Conservation (phyloP, 2,329 filamentous ascomycete species). For the Diplodia corticola region DNA sequence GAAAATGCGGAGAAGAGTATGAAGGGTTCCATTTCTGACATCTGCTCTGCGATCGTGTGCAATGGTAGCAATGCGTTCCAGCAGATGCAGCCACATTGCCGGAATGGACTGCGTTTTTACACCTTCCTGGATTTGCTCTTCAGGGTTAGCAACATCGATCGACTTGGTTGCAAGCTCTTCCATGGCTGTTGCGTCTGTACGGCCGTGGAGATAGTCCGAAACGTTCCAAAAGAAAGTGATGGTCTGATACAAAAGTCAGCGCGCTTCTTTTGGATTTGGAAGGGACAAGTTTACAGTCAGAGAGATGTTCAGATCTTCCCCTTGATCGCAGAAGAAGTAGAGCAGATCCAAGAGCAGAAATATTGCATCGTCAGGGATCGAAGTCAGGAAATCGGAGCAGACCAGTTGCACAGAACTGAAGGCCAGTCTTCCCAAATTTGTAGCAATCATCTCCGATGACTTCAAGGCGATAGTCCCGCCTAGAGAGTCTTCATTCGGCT, state of each 20-base stretch:
- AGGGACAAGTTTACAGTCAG: constrained; percentile 64
- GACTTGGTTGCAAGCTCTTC: constrained; percentile 26
- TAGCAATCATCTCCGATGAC: constrained; percentile 49
- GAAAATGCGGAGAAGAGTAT: constrained; percentile 87
- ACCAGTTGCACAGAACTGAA: constrained; percentile 90
- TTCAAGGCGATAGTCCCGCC: no score
- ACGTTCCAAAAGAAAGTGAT: constrained; percentile 96
- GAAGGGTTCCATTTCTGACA: constrained; percentile 82
- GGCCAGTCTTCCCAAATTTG: constrained; percentile 77
- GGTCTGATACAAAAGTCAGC: constrained; percentile 53
- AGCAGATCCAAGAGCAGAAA: constrained; percentile 84
- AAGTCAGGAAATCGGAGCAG: constrained; percentile 87
- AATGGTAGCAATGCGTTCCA: constrained; percentile 69
- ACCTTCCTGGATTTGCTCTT: constrained; percentile 5
- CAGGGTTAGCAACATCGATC: constrained; percentile 4
- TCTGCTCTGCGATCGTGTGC: constrained; percentile 72
- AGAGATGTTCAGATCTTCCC: constrained; percentile 91
- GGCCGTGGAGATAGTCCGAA: constrained; percentile 74
- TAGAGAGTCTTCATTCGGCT: neutral
- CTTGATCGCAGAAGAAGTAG: constrained; percentile 84
- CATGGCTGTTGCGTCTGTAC: constrained; percentile 44
- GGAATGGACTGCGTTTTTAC: constrained; percentile 54
- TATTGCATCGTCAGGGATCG: constrained; percentile 67
- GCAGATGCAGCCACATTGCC: constrained; percentile 75
- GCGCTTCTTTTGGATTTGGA: neutral